Percentiles rank a stretch among this genome's conserved stretches.
Conservation (phyloP, 2,329 filamentous ascomycete species). For the Rugonectria rugulosa region DNA sequence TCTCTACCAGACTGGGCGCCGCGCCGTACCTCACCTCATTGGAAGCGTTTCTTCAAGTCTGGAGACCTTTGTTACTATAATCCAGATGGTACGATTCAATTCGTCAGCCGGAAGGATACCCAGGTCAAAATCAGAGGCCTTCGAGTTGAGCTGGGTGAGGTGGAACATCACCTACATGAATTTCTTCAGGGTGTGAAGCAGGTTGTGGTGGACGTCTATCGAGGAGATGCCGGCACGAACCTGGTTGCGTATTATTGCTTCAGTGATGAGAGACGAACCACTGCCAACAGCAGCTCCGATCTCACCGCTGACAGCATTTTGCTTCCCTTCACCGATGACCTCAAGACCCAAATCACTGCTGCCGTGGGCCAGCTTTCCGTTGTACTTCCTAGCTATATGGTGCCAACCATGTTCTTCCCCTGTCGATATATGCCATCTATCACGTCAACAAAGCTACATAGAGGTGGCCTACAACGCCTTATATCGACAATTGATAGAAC, state of each 20-base stretch:
- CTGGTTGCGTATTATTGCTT: not conserved
- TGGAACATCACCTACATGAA: conserved; percentile 19
- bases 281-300: conserved; percentile 23
- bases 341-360: not conserved
- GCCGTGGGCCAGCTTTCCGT: not conserved
- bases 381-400: conserved; percentile 24
- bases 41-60: conserved; percentile 31
- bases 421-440: no score
- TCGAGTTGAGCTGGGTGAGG: conserved; percentile 36
- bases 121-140: conserved; percentile 65
- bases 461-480: not conserved
- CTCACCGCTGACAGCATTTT: not conserved
- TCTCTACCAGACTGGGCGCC: conserved; percentile 37
- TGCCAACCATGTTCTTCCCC: conserved; percentile 22
- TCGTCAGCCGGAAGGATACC: conserved; percentile 58
- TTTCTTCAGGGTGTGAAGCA: not conserved
- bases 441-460: conserved; percentile 26
- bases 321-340: not conserved
- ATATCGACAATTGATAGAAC: conserved; percentile 10
- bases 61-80: conserved; percentile 39
- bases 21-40: conserved; percentile 21
- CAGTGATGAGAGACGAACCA: conserved; percentile 16
- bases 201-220: conserved; percentile 8
- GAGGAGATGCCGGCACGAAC: not conserved
- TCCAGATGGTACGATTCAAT: conserved; percentile 47